Evolutionary conservation across 1,284 basidiomycete species (phyloP).

Genomic region (Mycena sp.): DNA sequence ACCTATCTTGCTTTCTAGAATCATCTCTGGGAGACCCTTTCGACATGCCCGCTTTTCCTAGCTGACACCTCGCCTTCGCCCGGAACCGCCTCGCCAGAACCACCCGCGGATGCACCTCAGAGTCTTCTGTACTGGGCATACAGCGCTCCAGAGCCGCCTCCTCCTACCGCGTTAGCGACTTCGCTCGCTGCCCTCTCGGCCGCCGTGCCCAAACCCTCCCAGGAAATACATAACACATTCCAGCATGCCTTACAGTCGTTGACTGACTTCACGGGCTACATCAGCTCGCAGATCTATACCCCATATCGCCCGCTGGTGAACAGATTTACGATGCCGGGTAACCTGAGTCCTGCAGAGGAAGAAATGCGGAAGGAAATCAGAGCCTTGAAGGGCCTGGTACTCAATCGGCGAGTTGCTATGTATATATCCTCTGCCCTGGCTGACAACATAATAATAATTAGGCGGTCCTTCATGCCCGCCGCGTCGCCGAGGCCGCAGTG

Average conservation of each 20-base stretch:
- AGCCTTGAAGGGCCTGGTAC: slow-evolving; percentile 71
- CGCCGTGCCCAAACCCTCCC: slow-evolving; percentile 51
- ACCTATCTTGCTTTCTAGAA: slow-evolving; percentile 49
- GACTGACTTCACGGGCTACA: slow-evolving; percentile 72
- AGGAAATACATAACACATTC: slow-evolving; percentile 42
- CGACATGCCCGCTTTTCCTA: slow-evolving; percentile 59
- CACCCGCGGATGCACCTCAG: slow-evolving; percentile 24
- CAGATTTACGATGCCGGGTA: slow-evolving; percentile 35
- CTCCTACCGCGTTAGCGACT: slow-evolving; percentile 54
- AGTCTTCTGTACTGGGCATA: slow-evolving; percentile 61
- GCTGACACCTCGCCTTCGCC: slow-evolving; percentile 32
- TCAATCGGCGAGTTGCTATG: slow-evolving; percentile 62
- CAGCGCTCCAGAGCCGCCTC: slow-evolving; percentile 47
- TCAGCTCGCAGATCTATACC: slow-evolving; percentile 68
- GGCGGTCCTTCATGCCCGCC: slow-evolving; percentile 26
- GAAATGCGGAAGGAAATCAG: slow-evolving; percentile 71
- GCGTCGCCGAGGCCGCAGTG: slow-evolving; percentile 4
- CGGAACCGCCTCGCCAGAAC: slow-evolving; percentile 9
- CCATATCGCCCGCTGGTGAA: slow-evolving; percentile 48
- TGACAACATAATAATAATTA: neutral
- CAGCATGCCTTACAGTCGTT: slow-evolving; percentile 67
- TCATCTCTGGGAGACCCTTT: slow-evolving; percentile 68
- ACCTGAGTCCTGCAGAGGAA: slow-evolving; percentile 59
- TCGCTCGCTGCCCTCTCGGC: slow-evolving; percentile 58
- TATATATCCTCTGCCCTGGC: neutral